A percentile compares a stretch with the other conserved stretches of the same genome.
Conservation (phyloP, 176 grass and related monocot genomes). For the Paspalum vaginatum region DNA sequence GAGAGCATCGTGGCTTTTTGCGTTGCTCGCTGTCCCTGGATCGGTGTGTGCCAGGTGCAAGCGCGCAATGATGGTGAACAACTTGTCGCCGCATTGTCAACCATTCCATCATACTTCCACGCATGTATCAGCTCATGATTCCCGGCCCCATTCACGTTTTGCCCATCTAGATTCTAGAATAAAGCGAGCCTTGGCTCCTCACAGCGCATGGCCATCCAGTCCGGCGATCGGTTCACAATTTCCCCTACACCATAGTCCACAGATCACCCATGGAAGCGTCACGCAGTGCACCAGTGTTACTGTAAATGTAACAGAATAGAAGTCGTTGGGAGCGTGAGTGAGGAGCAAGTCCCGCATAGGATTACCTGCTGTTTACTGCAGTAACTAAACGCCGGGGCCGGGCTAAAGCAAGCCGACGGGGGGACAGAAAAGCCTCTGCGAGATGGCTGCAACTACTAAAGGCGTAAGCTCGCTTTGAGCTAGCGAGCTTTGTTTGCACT, state of each 20-base stretch:
- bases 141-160: constrained; percentile 22
- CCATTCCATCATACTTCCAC: constrained; percentile 38
- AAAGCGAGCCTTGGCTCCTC: background rate
- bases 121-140: constrained; percentile 30
- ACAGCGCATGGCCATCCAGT: background rate
- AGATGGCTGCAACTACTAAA: constrained; percentile 33
- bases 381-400: background rate
- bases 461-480: constrained; percentile 40
- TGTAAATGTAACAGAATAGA: background rate
- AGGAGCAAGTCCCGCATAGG: background rate
- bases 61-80: constrained; percentile 34
- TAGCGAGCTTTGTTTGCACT: constrained; percentile 49
- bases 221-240: background rate
- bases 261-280: background rate
- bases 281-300: background rate
- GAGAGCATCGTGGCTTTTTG: constrained; percentile 36
- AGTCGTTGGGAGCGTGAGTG: too few species aligned
- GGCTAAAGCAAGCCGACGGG: constrained; percentile 12
- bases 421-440: background rate
- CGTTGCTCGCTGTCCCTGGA: constrained; percentile 40
- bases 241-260: background rate
- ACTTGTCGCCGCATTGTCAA: constrained; percentile 33
- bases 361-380: background rate
- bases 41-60: constrained; percentile 39
- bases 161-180: background rate